A percentile compares a stretch with the other conserved stretches of the same genome.
phyloP scores from a whole-genome alignment of 441 rosid species.

The Hura crepitans region DNA sequence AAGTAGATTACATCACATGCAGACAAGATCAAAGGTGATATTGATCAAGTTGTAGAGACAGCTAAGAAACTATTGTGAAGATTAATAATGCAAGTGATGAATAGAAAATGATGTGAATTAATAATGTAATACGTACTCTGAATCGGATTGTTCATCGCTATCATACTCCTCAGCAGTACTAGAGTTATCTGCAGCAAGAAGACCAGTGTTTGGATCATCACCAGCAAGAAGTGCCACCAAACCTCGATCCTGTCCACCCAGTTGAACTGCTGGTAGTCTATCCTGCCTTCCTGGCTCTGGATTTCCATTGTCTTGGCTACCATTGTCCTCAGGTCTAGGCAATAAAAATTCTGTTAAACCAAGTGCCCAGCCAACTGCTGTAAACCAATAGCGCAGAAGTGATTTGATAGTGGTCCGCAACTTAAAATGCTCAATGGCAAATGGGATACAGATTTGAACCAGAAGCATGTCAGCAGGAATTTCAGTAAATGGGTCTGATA shows the following conservation, averaged over 20 bases:
- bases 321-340: conserved; percentile 71
- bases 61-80: too few species aligned
- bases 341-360: conserved; percentile 78
- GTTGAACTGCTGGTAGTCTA: conserved; percentile 49
- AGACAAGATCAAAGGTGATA: too few species aligned
- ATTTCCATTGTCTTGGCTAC: conserved; percentile 67
- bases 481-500: conserved; percentile 95
- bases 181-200: conserved; percentile 35
- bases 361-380: conserved; percentile 88
- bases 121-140: conserved; percentile 52
- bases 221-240: conserved; percentile 48
- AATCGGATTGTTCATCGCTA: conserved; percentile 69
- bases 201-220: conserved; percentile 45
- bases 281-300: conserved; percentile 75
- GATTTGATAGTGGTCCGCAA: conserved; percentile 84
- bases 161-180: conserved; percentile 57
- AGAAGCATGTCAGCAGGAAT: conserved; percentile 98
- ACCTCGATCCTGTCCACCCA: conserved; percentile 63
- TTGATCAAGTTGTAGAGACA: too few species aligned
- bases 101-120: too few species aligned
- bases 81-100: too few species aligned
- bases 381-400: conserved; percentile 86
- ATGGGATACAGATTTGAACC: conserved; percentile 93
- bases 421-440: conserved; percentile 89
- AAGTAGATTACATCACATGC: too few species aligned